These are phyloP conservation scores for Chrysoporthe austroafricana DNA, from an alignment of 2,329 filamentous ascomycete species.

Conservation along the genomic window DNA sequence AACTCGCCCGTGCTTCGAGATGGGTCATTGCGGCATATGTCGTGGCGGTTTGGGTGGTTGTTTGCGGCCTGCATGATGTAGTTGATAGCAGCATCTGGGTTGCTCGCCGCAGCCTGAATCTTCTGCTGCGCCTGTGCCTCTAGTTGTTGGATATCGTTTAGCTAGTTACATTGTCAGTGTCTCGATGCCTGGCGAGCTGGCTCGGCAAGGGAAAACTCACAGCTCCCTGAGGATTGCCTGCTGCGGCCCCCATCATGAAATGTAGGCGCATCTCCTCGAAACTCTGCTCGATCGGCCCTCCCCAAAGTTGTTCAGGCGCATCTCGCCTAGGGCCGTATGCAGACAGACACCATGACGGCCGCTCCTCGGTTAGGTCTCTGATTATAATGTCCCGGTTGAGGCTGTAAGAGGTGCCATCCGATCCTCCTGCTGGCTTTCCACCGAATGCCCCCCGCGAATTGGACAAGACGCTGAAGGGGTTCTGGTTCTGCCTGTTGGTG, in stretches of 20 bases:
- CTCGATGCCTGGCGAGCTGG: not conserved
- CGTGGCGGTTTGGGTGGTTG: constrained; percentile 75
- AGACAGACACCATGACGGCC: constrained; percentile 84
- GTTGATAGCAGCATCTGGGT: constrained; percentile 72
- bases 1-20: constrained; percentile 50
- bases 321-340: constrained; percentile 79
- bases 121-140: constrained; percentile 70
- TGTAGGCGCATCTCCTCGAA: constrained; percentile 85
- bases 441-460: constrained; percentile 51
- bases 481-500: constrained; percentile 33
- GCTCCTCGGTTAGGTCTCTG: constrained; percentile 69
- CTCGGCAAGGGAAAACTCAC: constrained; percentile 41
- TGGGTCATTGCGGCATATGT: constrained; percentile 58
- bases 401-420: constrained; percentile 45
- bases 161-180: constrained; percentile 42
- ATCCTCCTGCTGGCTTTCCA: constrained; percentile 26
- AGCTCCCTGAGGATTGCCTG: constrained; percentile 62
- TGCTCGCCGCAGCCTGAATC: constrained; percentile 70
- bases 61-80: constrained; percentile 70
- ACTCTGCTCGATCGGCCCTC: constrained; percentile 81
- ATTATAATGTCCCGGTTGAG: constrained; percentile 64
- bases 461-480: constrained; percentile 33
- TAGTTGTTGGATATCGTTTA: constrained; percentile 63
- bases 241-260: constrained; percentile 63
- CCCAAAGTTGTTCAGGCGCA: constrained; percentile 81